Evolutionary conservation across 2,329 filamentous ascomycete genomes (phyloP).

Genomic region (Metarhizium rileyi): DNA sequence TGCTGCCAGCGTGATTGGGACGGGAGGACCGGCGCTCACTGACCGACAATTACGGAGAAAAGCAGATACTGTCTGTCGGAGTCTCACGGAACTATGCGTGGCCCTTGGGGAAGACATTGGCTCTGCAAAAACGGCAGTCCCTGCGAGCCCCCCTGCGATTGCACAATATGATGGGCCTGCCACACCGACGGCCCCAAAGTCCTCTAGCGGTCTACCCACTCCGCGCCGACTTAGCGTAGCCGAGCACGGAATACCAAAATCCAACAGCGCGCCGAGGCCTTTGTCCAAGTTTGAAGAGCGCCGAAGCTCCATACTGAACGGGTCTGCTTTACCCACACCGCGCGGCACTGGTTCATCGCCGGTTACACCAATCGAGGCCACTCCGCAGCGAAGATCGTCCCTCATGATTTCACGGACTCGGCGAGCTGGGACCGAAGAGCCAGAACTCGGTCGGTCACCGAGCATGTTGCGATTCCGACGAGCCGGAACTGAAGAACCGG

Average conservation of each 20-base stretch:
- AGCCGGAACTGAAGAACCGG: conserved; percentile 36
- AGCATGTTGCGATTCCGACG: conserved; percentile 37
- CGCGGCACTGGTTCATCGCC: conserved; percentile 30
- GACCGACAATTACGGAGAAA: conserved; percentile 85
- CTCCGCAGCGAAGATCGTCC: conserved; percentile 40
- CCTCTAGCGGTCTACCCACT: conserved; percentile 23
- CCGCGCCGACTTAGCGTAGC: conserved; percentile 32
- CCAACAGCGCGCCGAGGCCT: conserved; percentile 35
- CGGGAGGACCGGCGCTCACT: conserved; percentile 41
- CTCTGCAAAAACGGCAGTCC: conserved; percentile 7
- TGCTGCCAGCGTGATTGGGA: conserved; percentile 52
- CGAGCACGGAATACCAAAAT: conserved; percentile 29
- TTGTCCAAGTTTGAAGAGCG: conserved; percentile 45
- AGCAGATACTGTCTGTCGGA: conserved; percentile 85
- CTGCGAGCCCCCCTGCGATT: conserved; percentile 6
- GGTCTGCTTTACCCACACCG: conserved; percentile 36
- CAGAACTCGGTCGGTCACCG: conserved; percentile 39
- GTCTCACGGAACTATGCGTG: conserved; percentile 84
- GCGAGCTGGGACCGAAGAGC: conserved; percentile 39
- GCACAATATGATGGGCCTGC: conserved; percentile 20
- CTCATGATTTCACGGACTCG: conserved; percentile 36
- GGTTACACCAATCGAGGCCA: conserved; percentile 29
- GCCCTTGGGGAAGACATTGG: conserved; percentile 52
- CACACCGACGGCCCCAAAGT: conserved; percentile 37
- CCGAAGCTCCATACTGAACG: conserved; percentile 36